Evolutionary conservation across 2,329 filamentous ascomycete species (phyloP).

Genomic region (Clarireedia monteithiana): DNA sequence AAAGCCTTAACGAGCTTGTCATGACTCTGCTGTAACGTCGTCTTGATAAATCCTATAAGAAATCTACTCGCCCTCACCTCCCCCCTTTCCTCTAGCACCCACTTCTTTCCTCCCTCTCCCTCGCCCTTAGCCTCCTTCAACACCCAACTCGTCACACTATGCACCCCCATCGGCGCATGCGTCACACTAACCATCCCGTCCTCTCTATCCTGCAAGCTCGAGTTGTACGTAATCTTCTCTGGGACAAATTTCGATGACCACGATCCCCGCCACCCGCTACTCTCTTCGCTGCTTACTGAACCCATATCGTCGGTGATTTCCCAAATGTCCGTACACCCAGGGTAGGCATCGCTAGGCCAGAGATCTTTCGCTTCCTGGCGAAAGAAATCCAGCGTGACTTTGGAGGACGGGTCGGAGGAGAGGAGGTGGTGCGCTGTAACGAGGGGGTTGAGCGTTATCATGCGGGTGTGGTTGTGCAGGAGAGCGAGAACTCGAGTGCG

Average conservation of each 20-base stretch:
- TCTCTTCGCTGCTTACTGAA: constrained; percentile 52
- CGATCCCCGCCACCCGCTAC: constrained; percentile 67
- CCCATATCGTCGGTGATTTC: constrained; percentile 16
- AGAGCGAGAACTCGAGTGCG: constrained; percentile 61
- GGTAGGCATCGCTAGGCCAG: constrained; percentile 39
- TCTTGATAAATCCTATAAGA: constrained; percentile 68
- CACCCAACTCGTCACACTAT: constrained; percentile 56
- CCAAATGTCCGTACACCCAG: constrained; percentile 15
- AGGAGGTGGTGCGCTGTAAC: constrained; percentile 39
- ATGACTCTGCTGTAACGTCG: constrained; percentile 70
- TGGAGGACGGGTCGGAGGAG: neutral
- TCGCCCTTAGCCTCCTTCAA: constrained; percentile 54
- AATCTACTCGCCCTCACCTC: constrained; percentile 72
- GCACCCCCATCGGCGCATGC: constrained; percentile 26
- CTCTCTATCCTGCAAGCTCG: constrained; percentile 15
- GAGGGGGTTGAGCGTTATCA: constrained; percentile 82
- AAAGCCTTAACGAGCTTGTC: constrained; percentile 57
- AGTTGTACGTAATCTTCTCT: constrained; percentile 21
- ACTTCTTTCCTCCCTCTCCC: constrained; percentile 63
- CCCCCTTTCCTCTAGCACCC: constrained; percentile 75
- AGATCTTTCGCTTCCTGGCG: constrained; percentile 47
- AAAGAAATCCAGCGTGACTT: constrained; percentile 15
- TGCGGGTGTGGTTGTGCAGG: constrained; percentile 68
- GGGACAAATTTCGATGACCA: constrained; percentile 42
- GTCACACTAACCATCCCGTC: constrained; percentile 24